Evolutionary conservation across 2,329 filamentous ascomycete species (phyloP).

Genomic region (Mollisia scopiformis): DNA sequence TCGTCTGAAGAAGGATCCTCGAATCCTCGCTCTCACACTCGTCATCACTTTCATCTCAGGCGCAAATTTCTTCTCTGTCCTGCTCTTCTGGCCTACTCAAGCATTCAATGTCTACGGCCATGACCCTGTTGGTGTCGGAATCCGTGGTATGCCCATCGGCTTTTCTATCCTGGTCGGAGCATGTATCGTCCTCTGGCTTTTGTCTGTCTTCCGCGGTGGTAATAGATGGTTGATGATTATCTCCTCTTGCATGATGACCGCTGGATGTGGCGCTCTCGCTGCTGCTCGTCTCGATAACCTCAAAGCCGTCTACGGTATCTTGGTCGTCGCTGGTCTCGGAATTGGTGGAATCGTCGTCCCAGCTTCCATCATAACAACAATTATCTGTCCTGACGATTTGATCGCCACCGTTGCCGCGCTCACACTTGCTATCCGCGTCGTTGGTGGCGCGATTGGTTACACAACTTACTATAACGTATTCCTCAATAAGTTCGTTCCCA

Average conservation of each 20-base stretch:
- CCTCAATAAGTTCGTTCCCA: constrained; percentile 37
- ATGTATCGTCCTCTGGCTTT: constrained; percentile 57
- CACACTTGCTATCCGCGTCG: constrained; percentile 69
- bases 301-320: constrained; percentile 54
- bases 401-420: constrained; percentile 71
- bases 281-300: constrained; percentile 55
- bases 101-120: constrained; percentile 68
- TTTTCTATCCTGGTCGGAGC: constrained; percentile 66
- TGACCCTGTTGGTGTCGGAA: constrained; percentile 64
- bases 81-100: constrained; percentile 63
- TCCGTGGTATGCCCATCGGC: constrained; percentile 66
- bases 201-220: constrained; percentile 59
- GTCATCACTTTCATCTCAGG: constrained; percentile 63
- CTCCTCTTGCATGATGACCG: constrained; percentile 66
- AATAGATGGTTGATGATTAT: constrained; percentile 63
- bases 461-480: constrained; percentile 10
- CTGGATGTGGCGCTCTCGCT: constrained; percentile 53
- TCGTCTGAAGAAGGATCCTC: constrained; percentile 56
- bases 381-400: constrained; percentile 70
- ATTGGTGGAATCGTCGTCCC: constrained; percentile 71
- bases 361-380: constrained; percentile 69
- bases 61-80: constrained; percentile 48
- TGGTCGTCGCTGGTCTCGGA: constrained; percentile 64
- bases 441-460: constrained; percentile 55
- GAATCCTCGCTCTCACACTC: constrained; percentile 54